Evolutionary conservation across 805 yeast genomes (phyloP).

Genomic region (Komagataella populi): DNA sequence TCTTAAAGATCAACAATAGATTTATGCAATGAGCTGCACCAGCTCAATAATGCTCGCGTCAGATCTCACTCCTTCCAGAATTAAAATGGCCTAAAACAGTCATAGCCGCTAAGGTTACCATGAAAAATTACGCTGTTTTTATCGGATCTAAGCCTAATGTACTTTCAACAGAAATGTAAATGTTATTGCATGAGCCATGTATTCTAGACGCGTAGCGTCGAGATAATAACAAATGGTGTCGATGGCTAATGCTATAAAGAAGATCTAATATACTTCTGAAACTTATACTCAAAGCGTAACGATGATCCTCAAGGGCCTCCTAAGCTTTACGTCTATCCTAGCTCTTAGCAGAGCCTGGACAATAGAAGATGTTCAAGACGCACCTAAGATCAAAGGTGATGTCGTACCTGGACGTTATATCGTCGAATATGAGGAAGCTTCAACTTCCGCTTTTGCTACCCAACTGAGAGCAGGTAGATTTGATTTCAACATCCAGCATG

Average conservation of each 20-base stretch:
- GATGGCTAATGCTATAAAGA: background rate
- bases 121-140: background rate
- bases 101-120: background rate
- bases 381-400: background rate
- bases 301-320: background rate
- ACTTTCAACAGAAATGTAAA: background rate
- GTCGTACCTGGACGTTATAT: conserved; percentile 3
- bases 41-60: background rate
- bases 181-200: background rate
- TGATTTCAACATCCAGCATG: background rate
- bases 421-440: conserved; percentile 1
- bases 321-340: background rate
- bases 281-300: background rate
- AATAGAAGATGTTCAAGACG: background rate
- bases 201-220: background rate
- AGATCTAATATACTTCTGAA: background rate
- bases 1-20: background rate
- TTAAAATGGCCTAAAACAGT: background rate
- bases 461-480: background rate
- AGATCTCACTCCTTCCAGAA: background rate
- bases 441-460: background rate
- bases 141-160: background rate
- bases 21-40: background rate
- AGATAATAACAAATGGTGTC: background rate
- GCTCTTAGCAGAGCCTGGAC: background rate